phyloP scores from a whole-genome alignment of 345 rosid species.

The Nasturtium officinale region DNA sequence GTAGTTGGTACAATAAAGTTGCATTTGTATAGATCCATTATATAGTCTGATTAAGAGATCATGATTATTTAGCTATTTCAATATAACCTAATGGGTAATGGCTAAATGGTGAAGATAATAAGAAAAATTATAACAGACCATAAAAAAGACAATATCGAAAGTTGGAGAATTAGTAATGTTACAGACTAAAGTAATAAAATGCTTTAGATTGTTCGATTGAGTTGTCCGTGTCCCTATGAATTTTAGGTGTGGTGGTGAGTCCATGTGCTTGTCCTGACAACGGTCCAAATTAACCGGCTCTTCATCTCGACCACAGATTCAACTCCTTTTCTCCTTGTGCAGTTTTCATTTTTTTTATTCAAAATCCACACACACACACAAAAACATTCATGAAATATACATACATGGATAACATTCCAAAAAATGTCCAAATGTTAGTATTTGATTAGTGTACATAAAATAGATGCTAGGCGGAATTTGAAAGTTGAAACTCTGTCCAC shows the following conservation, averaged over 20 bases:
- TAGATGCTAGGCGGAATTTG: conserved; percentile 18
- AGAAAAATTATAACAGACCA: background rate
- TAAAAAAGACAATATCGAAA: background rate
- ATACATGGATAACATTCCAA: conserved; percentile 19
- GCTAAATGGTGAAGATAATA: background rate
- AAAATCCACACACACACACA: background rate
- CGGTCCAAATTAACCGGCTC: conserved; percentile 40
- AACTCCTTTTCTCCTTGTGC: background rate
- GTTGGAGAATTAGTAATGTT: background rate
- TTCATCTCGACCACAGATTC: conserved; percentile 40
- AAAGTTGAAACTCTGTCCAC: conserved; percentile 42
- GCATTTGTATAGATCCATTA: too few relatives aligned
- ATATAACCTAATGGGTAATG: background rate
- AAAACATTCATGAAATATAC: conserved; percentile 7
- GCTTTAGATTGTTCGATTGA: conserved; percentile 10
- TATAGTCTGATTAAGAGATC: background rate
- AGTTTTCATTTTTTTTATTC: background rate
- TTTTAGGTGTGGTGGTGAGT: conserved; percentile 22
- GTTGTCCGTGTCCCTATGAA: conserved; percentile 26
- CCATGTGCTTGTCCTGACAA: conserved; percentile 43
- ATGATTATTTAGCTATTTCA: background rate
- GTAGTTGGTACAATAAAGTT: background rate
- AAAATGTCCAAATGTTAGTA: conserved; percentile 10
- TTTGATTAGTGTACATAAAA: background rate
- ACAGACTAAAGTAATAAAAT: background rate